Evolutionary conservation across 2,329 filamentous ascomycete species (phyloP).

Genomic region (Diaporthe sp.): DNA sequence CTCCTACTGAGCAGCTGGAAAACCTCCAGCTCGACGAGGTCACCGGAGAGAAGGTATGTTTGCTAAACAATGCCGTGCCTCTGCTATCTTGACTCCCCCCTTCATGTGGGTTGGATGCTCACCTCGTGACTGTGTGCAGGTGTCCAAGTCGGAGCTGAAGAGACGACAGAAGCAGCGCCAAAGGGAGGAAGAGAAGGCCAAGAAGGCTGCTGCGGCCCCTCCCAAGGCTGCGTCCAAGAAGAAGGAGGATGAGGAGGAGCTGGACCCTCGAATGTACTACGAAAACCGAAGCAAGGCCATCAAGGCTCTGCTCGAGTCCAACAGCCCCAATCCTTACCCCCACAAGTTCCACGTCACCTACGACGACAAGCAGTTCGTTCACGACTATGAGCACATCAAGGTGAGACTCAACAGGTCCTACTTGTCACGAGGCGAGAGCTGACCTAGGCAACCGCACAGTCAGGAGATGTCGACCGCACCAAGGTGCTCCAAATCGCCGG

Average conservation of each 20-base stretch:
- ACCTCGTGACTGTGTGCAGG: conserved; percentile 46
- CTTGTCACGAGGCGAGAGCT: not conserved
- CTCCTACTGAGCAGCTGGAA: conserved; percentile 68
- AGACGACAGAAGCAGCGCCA: conserved; percentile 93
- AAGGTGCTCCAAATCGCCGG: conserved; percentile 83
- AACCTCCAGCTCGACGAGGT: conserved; percentile 92
- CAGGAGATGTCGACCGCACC: conserved; percentile 85
- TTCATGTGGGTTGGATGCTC: conserved; percentile 1
- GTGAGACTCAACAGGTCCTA: not conserved
- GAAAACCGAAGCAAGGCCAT: conserved; percentile 90
- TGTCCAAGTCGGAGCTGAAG: conserved; percentile 93
- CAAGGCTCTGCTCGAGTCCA: conserved; percentile 80
- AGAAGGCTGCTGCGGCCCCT: conserved; percentile 77
- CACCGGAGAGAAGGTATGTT: conserved; percentile 79
- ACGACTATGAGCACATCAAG: conserved; percentile 79
- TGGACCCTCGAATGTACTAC: conserved; percentile 82
- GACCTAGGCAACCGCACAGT: conserved; percentile 60
- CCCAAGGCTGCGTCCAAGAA: conserved; percentile 64
- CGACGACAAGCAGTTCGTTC: conserved; percentile 83
- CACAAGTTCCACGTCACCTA: conserved; percentile 93
- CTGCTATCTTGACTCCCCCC: not conserved
- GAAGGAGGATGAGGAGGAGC: conserved; percentile 72
- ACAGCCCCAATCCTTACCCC: conserved; percentile 87
- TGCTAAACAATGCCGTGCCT: not conserved
- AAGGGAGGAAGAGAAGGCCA: conserved; percentile 88